phyloP scores from a whole-genome alignment of 768 basidiomycete species.

The Neoboletus subvelutipes region DNA sequence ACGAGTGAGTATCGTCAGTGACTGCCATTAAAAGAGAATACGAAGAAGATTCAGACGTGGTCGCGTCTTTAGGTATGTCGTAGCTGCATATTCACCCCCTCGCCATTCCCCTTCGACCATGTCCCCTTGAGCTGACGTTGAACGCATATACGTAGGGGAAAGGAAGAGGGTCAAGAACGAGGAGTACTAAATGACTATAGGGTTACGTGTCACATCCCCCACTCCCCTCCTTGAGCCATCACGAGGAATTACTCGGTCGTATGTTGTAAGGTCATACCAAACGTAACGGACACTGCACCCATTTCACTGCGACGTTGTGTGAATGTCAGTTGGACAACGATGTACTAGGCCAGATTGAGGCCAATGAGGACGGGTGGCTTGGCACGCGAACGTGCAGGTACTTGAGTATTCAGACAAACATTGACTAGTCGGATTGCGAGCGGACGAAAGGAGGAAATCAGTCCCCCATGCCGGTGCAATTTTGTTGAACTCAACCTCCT shows the following conservation, averaged over 20 bases:
- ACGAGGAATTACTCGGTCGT: background rate
- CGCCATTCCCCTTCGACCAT: too few relatives aligned
- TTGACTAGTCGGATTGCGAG: too few relatives aligned
- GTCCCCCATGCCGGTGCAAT: too few relatives aligned
- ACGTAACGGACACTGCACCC: background rate
- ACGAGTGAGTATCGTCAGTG: background rate
- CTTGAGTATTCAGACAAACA: too few relatives aligned
- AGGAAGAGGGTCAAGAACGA: slow-evolving; percentile 21
- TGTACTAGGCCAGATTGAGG: background rate
- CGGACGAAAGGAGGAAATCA: too few relatives aligned
- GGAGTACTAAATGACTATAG: slow-evolving; percentile 1
- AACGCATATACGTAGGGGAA: background rate
- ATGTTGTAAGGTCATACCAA: background rate
- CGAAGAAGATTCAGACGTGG: slow-evolving; percentile 6
- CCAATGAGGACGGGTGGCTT: too few relatives aligned
- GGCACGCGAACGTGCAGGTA: too few relatives aligned
- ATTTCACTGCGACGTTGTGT: background rate
- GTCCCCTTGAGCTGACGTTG: background rate
- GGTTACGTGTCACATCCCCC: background rate
- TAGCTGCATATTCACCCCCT: background rate
- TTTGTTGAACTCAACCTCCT: too few relatives aligned
- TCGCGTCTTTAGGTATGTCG: slow-evolving; percentile 2
- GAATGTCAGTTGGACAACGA: background rate
- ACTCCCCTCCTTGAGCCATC: background rate
- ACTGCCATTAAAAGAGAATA: slow-evolving; percentile 13